Evolutionary conservation across 2,329 filamentous ascomycete genomes (phyloP).

Genomic region (Emergomyces pasteurianus): DNA sequence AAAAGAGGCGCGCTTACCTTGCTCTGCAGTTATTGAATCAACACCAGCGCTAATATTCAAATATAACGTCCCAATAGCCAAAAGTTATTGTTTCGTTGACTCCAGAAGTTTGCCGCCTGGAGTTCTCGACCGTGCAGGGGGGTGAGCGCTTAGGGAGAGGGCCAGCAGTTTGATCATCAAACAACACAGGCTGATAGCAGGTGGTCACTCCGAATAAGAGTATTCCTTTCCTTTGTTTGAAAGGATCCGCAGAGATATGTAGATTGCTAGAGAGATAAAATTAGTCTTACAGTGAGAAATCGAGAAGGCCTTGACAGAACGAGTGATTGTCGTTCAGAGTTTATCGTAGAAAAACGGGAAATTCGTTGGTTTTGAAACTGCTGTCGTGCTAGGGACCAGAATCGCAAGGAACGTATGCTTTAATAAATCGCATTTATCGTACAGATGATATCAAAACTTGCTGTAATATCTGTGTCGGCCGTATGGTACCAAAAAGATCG

Average conservation of each 20-base stretch:
- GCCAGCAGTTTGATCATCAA: not conserved
- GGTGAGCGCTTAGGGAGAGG: not conserved
- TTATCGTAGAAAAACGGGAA: not conserved
- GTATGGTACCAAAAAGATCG: not conserved
- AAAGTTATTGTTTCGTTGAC: not conserved
- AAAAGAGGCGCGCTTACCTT: constrained; percentile 2
- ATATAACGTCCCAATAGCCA: not conserved
- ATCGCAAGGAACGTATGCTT: not conserved
- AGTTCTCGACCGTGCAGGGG: not conserved
- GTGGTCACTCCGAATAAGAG: not conserved
- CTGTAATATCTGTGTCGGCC: not conserved
- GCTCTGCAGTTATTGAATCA: not conserved
- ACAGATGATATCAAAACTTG: not conserved
- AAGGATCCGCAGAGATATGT: not conserved
- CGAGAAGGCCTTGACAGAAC: not conserved
- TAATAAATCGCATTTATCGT: constrained; percentile 1
- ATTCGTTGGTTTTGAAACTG: not conserved
- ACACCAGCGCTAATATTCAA: not conserved
- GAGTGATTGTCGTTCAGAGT: not conserved
- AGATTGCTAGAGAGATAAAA: not conserved
- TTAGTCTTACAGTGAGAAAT: not conserved
- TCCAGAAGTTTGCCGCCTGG: not conserved
- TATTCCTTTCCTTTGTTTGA: not conserved
- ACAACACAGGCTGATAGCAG: not conserved
- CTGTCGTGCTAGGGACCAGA: not conserved